Base-by-base conservation (phyloP, 768 basidiomycete genomes). In the Symmetrospora coprosmae region DNA sequence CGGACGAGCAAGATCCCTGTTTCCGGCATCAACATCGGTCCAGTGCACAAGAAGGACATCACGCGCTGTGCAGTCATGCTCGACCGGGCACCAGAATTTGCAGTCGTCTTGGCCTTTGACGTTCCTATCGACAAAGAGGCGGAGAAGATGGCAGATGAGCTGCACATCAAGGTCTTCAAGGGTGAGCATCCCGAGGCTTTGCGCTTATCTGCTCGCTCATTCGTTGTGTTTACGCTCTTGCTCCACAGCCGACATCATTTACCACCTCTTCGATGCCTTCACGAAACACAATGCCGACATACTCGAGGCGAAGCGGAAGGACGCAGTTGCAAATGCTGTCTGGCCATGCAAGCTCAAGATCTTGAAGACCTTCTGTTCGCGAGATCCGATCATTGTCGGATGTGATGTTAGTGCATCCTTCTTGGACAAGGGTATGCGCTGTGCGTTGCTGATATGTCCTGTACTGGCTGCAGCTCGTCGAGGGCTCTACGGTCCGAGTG, bases 241-340 rank as follows among this genome's bases (percentile, higher is more conserved):
- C 9, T 61, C 28, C 64, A 27, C 71, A 96, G 92, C 92, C 64
- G 90, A 94, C 73, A 96, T 97, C 71, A 97, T 99, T 67, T 99
- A 99, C 73, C 92, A 96, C 72, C 75, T 99, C 43, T 96, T 97
- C 71, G 91, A 97, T 70, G 81, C 88, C 16, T 97, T 97, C 76
- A 94, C 82, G 40, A 86, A 83, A 1, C 97, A 97, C 74, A 92
- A 92, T 70, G 79, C 79, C 62, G 86, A 88, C 74, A 89, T 96
- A 53, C 78, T 78, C 60, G 92, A 94, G 72, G 87, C 87, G n/a
- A 91, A 89, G 73, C 80, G 87, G 37, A 80, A 76, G 66, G 91
- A 90, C 70, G 88, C 91, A 2, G 88, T 91, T 0, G 89, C 88
- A 9, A 85, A 86, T 69, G 94, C 94, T 23, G 84, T 96, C 21